Conservation (phyloP, 257 asterid species). For the Anisodus tanguticus region DNA sequence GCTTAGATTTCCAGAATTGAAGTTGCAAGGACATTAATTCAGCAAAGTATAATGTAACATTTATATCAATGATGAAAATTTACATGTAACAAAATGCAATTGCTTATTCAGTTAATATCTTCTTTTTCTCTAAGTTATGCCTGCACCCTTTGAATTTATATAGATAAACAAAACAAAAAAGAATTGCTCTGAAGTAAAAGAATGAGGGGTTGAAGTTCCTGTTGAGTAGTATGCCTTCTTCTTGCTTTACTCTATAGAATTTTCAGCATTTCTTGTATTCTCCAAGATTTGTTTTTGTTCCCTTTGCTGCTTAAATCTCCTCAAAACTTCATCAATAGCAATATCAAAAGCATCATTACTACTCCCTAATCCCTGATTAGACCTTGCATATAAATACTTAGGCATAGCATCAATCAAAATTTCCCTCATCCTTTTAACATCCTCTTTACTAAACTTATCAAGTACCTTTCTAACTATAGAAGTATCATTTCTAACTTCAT, state of each 20-base stretch:
- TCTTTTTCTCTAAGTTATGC: not conserved
- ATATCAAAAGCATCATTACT: constrained; percentile 43
- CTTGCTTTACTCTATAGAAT: not conserved
- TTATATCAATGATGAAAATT: constrained; percentile 2
- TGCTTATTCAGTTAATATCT: constrained; percentile 16
- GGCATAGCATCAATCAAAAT: constrained; percentile 45
- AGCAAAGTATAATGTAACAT: not conserved
- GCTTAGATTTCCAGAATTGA: not conserved
- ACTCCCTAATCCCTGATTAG: constrained; percentile 36
- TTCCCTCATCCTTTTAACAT: constrained; percentile 48
- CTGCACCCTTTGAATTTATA: not conserved
- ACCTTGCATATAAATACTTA: constrained; percentile 36
- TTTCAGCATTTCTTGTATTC: not conserved
- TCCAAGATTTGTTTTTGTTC: constrained; percentile 1
- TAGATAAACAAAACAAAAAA: not conserved
- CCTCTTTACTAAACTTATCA: constrained; percentile 38
- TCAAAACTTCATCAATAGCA: constrained; percentile 39
- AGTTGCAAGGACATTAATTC: not conserved
- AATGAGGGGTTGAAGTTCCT: not conserved
- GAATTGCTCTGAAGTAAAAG: not conserved
- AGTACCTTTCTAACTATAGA: constrained; percentile 36
- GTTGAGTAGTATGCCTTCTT: not conserved
- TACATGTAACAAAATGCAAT: not conserved
- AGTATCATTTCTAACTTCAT: constrained; percentile 39
- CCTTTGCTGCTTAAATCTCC: constrained; percentile 34